Evolutionary conservation across 2,329 filamentous ascomycete species (phyloP).

Genomic region (Diplodia corticola): DNA sequence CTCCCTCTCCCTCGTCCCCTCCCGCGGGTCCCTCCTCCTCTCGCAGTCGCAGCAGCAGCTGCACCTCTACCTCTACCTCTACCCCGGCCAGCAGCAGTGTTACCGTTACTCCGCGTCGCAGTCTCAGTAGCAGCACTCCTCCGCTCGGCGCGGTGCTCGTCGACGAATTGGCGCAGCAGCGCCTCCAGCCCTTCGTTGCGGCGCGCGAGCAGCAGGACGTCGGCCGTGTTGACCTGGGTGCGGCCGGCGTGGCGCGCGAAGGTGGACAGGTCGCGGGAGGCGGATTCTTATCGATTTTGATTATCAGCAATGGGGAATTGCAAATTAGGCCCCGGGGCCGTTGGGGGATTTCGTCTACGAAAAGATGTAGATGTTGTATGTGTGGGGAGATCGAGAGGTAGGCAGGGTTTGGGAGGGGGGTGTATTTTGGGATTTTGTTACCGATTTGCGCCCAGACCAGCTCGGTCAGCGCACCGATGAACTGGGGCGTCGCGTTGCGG

Average conservation of each 20-base stretch:
- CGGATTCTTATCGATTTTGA: too few relatives aligned
- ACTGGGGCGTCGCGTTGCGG: slow-evolving; percentile 87
- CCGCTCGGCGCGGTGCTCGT: slow-evolving; percentile 44
- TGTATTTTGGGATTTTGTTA: slow-evolving; percentile 41
- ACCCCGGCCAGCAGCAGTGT: background rate
- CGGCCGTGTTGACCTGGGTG: slow-evolving; percentile 76
- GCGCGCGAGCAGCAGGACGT: slow-evolving; percentile 82
- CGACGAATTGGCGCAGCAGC: slow-evolving; percentile 70
- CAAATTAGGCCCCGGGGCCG: too few relatives aligned
- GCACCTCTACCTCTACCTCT: slow-evolving; percentile 8
- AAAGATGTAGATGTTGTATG: background rate
- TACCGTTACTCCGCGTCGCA: background rate
- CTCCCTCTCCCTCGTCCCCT: background rate
- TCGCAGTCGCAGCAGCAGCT: background rate
- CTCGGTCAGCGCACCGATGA: slow-evolving; percentile 75
- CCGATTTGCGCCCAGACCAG: slow-evolving; percentile 86
- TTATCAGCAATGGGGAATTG: too few relatives aligned
- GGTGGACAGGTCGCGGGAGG: slow-evolving; percentile 62
- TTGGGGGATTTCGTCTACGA: background rate
- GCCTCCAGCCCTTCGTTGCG: slow-evolving; percentile 82
- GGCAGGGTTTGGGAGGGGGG: too few relatives aligned
- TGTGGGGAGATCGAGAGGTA: too few relatives aligned
- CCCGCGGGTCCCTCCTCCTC: background rate
- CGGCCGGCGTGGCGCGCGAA: slow-evolving; percentile 72
- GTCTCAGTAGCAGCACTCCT: slow-evolving; percentile 21